Base-by-base conservation (phyloP, 164 flowering plant genomes). In the Sedum album region DNA sequence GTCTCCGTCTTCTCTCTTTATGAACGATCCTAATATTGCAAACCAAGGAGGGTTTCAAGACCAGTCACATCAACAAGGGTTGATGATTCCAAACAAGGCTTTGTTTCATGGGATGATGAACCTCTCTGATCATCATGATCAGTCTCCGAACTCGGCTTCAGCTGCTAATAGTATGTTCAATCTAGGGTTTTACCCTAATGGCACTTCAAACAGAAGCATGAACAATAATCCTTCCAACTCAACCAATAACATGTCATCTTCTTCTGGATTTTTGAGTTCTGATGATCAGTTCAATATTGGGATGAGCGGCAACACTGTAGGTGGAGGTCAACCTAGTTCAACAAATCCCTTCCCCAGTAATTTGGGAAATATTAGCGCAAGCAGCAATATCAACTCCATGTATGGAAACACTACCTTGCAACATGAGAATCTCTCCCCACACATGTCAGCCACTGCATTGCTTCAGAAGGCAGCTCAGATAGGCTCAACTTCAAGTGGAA, bases 391-490 rank as follows among this genome's bases (percentile, higher is more conserved):
- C 18, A 66, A 87, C 33, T 81, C 87, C 61, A 77, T 85, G 21
- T 84, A 70, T 66, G 75, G 69, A 57, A 57, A 25, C 72, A 23
- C 64, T 38, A 66, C 80, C 18, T 13, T 74, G 33, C 85, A 77
- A 55, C 69, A 72, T 25, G 80, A 79, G 2, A 67, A 55, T 46
- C 63, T 71, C 5, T 33, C 74, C 31, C 79, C 90, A 1, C 89
- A 84, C 31, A 85, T 87, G 91, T 89, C 95, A 15, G 95, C 97
- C 2, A 91, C 97, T 28, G 93, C 93, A 35, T 69, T 90, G 74
- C 91, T 90, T 25, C 93, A 88, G 61, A 88, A 83, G 60, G 93
- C 93, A 13, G 91, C 88, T 69, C 90, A 86, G 74, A 76, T 88
- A 75, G 93, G 93, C 31, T 82, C 90, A 20, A 84, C 88, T 6